phyloP scores from a whole-genome alignment of 768 basidiomycete genomes.

The Phanerochaete carnosa region DNA sequence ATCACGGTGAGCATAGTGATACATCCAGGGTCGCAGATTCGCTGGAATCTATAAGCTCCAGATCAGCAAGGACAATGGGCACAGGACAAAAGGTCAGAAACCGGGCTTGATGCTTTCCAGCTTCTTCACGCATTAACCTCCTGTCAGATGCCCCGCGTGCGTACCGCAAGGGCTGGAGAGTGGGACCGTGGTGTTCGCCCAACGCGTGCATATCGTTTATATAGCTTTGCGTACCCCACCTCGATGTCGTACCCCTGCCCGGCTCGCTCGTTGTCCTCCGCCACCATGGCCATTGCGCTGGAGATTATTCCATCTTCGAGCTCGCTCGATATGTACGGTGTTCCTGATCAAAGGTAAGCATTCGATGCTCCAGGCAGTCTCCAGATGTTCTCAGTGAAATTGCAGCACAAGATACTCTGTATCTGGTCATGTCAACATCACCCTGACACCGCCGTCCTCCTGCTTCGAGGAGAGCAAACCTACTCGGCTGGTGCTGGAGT shows the following conservation, averaged over 20 bases:
- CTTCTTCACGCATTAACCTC: not conserved
- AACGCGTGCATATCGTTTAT: not conserved
- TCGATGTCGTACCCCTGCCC: not conserved
- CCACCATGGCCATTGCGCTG: conserved; percentile 61
- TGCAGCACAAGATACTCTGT: conserved; percentile 82
- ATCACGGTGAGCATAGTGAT: not conserved
- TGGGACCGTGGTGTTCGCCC: not conserved
- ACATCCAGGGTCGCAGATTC: not conserved
- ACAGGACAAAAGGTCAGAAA: conserved; percentile 5
- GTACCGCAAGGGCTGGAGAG: not conserved
- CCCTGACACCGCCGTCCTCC: conserved; percentile 48
- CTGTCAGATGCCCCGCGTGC: not conserved
- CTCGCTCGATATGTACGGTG: conserved; percentile 68
- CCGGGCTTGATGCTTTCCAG: not conserved
- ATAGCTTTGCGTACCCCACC: not conserved
- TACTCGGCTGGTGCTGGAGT: conserved; percentile 56
- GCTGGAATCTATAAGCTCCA: not conserved
- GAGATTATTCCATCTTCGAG: conserved; percentile 57
- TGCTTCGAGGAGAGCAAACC: conserved; percentile 53
- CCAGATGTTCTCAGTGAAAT: not conserved
- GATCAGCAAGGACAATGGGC: conserved; percentile 8
- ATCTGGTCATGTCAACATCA: conserved; percentile 73
- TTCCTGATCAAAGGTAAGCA: conserved; percentile 60
- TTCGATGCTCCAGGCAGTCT: not conserved
- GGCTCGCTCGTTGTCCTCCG: not conserved